Conservation (phyloP, 2,329 filamentous ascomycete genomes). For the Ciborinia camelliae region DNA sequence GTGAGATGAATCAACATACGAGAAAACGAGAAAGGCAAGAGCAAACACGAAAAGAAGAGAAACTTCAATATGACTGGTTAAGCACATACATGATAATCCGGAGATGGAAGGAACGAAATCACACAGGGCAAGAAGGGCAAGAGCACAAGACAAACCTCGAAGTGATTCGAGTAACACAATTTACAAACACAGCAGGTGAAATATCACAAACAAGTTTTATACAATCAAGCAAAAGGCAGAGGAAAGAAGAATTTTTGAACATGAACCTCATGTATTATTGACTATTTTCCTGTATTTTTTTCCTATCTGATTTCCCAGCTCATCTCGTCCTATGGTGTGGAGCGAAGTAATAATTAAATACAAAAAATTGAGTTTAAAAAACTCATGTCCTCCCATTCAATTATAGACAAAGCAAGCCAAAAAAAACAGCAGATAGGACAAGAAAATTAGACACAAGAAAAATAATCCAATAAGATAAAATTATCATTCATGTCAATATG, state of each 20-base stretch:
- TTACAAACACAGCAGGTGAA: neutral
- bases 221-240: neutral
- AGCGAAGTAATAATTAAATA: conserved; percentile 8
- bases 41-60: conserved; percentile 3
- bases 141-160: neutral
- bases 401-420: conserved; percentile 3
- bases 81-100: neutral
- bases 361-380: neutral
- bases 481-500: neutral
- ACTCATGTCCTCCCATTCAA: conserved; percentile 5
- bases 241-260: neutral
- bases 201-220: conserved; percentile 6
- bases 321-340: conserved; percentile 2
- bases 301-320: conserved; percentile 3
- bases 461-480: neutral
- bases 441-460: conserved; percentile 16
- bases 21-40: neutral
- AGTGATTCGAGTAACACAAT: neutral
- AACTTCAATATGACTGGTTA: neutral
- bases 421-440: conserved; percentile 6
- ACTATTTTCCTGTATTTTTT: neutral
- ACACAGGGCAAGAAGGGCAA: neutral
- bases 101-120: neutral
- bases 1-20: neutral
- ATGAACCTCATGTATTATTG: conserved; percentile 8